A percentile compares a stretch with the other conserved stretches of the same genome.
Conservation (phyloP, 129 eudicot species). For the Heracleum sosnowskyi region DNA sequence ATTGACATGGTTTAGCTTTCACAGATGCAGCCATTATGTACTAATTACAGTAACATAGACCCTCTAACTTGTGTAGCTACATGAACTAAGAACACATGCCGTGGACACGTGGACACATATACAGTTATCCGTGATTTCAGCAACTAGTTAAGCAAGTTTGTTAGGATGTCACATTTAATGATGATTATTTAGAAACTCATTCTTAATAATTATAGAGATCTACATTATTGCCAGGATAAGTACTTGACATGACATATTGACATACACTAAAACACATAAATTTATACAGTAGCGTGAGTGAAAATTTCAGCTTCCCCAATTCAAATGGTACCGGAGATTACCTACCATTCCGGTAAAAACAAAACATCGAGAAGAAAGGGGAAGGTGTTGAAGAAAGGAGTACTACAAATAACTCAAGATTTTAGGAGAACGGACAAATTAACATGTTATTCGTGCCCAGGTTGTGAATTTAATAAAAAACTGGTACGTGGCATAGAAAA, state of each 20-base stretch:
- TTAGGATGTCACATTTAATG: constrained; percentile 6
- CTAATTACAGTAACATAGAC: not conserved
- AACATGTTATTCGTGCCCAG: too few species aligned
- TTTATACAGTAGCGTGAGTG: not conserved
- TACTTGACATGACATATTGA: not conserved
- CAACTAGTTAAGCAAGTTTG: constrained; percentile 5
- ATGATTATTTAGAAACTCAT: not conserved
- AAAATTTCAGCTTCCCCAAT: not conserved
- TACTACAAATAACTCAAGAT: too few species aligned
- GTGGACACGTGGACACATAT: not conserved
- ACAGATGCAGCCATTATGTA: not conserved
- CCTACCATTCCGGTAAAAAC: too few species aligned
- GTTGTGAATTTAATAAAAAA: not conserved
- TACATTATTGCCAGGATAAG: constrained; percentile 1
- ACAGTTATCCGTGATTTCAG: constrained; percentile 1
- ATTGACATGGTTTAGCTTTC: too few species aligned
- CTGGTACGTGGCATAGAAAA: not conserved
- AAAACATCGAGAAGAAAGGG: too few species aligned
- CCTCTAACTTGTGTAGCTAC: not conserved
- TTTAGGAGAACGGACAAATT: too few species aligned
- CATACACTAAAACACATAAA: not conserved
- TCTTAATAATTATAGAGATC: not conserved
- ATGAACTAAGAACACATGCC: not conserved
- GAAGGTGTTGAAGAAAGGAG: too few species aligned
- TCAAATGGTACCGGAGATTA: not conserved